A percentile compares a stretch with the other conserved stretches of the same genome.
Conservation (phyloP, 1,139 yeast species). For the Meyerozyma sp. region DNA sequence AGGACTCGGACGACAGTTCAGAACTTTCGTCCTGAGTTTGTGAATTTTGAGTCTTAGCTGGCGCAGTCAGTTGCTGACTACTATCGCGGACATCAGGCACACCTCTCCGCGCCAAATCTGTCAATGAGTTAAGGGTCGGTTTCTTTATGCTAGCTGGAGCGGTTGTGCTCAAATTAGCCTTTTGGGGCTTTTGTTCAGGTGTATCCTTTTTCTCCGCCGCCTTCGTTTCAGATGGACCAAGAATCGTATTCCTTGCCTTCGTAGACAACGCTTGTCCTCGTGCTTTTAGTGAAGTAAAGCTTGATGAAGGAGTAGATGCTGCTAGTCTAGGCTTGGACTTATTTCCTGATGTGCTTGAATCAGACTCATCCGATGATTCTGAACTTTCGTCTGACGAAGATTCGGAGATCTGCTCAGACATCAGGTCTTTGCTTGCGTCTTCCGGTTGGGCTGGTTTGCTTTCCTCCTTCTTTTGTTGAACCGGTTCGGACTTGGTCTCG, state of each 20-base stretch:
- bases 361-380: background rate
- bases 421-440: background rate
- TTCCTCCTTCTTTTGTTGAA: background rate
- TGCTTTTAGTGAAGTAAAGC: background rate
- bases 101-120: constrained; percentile 54
- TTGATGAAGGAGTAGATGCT: background rate
- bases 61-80: constrained; percentile 3
- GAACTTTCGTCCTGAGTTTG: constrained; percentile 14
- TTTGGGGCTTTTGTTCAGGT: background rate
- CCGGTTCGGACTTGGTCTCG: background rate
- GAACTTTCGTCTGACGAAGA: background rate
- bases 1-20: constrained; percentile 12
- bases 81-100: constrained; percentile 57
- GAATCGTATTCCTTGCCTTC: background rate
- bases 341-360: background rate
- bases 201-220: background rate
- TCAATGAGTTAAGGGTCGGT: constrained; percentile 43
- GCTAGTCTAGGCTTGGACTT: background rate
- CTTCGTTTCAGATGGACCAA: background rate
- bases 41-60: constrained; percentile 10
- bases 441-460: background rate
- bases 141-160: constrained; percentile 8
- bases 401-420: background rate
- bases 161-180: background rate
- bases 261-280: background rate